These are phyloP conservation scores for Podospora bellae-mahoneyi DNA, from an alignment of 495 filamentous ascomycete species.

Conservation along the genomic window DNA sequence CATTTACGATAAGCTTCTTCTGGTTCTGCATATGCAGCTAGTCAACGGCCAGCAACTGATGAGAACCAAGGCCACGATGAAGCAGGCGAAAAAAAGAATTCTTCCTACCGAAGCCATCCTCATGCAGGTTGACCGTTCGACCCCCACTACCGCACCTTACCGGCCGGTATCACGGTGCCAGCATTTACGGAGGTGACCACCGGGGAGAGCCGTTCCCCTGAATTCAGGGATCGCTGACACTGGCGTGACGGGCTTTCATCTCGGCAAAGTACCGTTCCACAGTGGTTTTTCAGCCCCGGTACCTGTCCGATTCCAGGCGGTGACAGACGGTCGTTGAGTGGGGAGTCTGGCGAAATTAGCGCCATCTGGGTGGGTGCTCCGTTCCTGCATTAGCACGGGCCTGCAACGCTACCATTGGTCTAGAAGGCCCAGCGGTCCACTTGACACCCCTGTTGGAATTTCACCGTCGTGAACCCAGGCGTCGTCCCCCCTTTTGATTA, in stretches of 20 bases:
- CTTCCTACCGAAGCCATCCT: not conserved
- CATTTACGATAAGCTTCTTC: not conserved
- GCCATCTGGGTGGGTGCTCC: constrained; percentile 20
- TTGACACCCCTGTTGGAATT: constrained; percentile 15
- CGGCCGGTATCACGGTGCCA: not conserved
- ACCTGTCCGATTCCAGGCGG: constrained; percentile 7
- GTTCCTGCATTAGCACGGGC: constrained; percentile 27
- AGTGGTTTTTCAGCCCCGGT: constrained; percentile 12
- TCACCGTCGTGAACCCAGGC: constrained; percentile 3
- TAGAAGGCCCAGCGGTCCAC: constrained; percentile 1
- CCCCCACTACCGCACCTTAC: too few species aligned
- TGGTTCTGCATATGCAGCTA: not conserved
- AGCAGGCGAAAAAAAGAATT: not conserved
- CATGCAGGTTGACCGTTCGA: not conserved
- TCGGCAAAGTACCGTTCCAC: constrained; percentile 25
- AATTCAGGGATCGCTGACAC: constrained; percentile 1
- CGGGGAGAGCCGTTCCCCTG: not conserved
- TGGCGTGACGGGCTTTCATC: constrained; percentile 17
- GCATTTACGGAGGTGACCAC: not conserved
- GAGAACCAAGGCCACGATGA: not conserved
- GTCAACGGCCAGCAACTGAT: not conserved
- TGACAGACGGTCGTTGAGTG: constrained; percentile 6
- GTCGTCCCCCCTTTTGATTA: constrained; percentile 30
- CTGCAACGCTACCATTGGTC: not conserved
- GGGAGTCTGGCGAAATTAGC: constrained; percentile 26